phyloP scores from a whole-genome alignment of 169 alveolate genomes.

The Babesia gibsoni region DNA sequence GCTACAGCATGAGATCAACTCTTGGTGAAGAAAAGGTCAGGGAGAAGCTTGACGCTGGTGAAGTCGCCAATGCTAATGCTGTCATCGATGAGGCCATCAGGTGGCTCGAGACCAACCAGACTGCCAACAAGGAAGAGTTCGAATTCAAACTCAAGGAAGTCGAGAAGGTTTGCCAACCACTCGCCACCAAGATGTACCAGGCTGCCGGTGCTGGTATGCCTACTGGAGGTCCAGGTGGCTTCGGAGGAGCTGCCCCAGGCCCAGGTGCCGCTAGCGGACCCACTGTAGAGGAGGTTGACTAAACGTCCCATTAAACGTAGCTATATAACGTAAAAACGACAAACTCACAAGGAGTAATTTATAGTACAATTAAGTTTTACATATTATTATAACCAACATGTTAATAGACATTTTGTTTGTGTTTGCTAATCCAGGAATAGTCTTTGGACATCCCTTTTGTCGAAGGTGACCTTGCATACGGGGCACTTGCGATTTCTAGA shows the following conservation, averaged over 20 bases:
- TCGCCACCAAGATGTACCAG: constrained; percentile 90
- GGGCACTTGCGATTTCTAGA: constrained; percentile 78
- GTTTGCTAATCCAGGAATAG: constrained; percentile 45
- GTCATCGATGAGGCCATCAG: constrained; percentile 87
- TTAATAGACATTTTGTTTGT: neutral
- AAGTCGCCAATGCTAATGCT: constrained; percentile 81
- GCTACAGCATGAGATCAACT: constrained; percentile 90
- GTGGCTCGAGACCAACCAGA: constrained; percentile 93
- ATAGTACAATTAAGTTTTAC: neutral
- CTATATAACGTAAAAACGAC: neutral
- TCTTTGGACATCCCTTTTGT: constrained; percentile 71
- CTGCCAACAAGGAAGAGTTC: constrained; percentile 91
- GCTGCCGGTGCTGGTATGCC: constrained; percentile 94
- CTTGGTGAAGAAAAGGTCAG: constrained; percentile 89
- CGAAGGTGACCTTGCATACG: constrained; percentile 74
- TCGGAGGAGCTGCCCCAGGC: constrained; percentile 85
- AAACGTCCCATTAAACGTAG: neutral
- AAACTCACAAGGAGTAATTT: neutral
- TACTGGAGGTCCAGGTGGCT: constrained; percentile 79
- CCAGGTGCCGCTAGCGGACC: constrained; percentile 84
- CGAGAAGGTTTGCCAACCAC: constrained; percentile 92
- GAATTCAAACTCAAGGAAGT: constrained; percentile 93
- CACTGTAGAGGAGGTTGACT: constrained; percentile 91
- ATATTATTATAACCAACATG: neutral
- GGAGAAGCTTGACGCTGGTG: constrained; percentile 90